Evolutionary conservation across 2,329 filamentous ascomycete genomes (phyloP).

Genomic region (Aspergillus terreus): DNA sequence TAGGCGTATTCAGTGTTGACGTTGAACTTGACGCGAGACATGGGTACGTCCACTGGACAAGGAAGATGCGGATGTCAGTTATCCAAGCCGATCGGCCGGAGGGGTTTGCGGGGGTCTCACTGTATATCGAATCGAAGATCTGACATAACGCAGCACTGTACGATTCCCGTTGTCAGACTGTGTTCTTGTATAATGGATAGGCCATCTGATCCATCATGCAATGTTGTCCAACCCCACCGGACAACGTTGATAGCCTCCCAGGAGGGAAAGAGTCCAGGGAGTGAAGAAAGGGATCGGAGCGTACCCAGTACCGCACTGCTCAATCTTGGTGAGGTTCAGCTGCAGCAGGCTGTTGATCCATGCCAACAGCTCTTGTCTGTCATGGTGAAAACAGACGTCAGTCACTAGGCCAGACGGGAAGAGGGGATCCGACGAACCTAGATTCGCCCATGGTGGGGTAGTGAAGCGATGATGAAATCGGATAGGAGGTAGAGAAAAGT

Average conservation of each 20-base stretch:
- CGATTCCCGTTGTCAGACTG: constrained; percentile 9
- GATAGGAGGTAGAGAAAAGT: background rate
- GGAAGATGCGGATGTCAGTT: constrained; percentile 1
- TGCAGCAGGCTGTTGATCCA: constrained; percentile 98
- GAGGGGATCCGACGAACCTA: constrained; percentile 44
- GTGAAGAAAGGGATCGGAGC: constrained; percentile 20
- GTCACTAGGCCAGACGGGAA: constrained; percentile 14
- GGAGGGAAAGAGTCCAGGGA: background rate
- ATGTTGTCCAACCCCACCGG: background rate
- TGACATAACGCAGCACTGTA: constrained; percentile 89
- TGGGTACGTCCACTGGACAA: constrained; percentile 72
- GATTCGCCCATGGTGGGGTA: constrained; percentile 61
- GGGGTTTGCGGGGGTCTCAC: constrained; percentile 39
- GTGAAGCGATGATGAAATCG: constrained; percentile 6
- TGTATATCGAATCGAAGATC: constrained; percentile 97
- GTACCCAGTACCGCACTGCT: constrained; percentile 98
- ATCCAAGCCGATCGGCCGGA: background rate
- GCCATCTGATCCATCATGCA: background rate
- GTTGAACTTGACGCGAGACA: constrained; percentile 97
- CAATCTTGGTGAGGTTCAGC: constrained; percentile 97
- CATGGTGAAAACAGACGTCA: constrained; percentile 9
- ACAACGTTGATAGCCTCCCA: background rate
- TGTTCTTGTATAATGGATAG: background rate
- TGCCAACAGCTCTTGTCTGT: constrained; percentile 88
- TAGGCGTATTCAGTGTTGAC: constrained; percentile 97